These are phyloP conservation scores for Yarrowia sp. DNA, from an alignment of 805 yeast species.

Conservation along the genomic window DNA sequence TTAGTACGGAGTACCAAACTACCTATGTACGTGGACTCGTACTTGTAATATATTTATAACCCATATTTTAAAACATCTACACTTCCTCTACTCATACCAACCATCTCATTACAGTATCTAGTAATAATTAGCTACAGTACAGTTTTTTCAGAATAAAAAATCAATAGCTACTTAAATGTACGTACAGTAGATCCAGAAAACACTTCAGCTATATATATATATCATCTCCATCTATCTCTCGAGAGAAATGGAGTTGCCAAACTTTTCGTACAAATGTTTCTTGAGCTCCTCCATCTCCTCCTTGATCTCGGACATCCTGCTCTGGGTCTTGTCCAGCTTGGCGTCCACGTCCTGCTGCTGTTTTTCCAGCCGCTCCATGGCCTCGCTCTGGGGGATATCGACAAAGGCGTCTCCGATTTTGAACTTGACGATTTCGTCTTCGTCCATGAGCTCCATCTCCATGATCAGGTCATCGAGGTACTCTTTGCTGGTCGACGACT, in stretches of 20 bases:
- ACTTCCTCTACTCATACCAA: too few relatives aligned
- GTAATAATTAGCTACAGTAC: too few relatives aligned
- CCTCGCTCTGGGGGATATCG: conserved; percentile 62
- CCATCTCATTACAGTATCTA: too few relatives aligned
- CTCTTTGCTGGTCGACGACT: conserved; percentile 67
- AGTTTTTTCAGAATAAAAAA: too few relatives aligned
- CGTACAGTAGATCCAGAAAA: too few relatives aligned
- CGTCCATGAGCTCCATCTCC: conserved; percentile 82
- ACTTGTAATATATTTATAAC: too few relatives aligned
- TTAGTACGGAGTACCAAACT: too few relatives aligned
- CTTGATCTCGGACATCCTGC: conserved; percentile 50
- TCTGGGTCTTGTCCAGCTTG: conserved; percentile 47
- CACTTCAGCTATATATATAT: too few relatives aligned
- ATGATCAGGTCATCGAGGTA: conserved; percentile 79
- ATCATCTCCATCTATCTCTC: conserved; percentile 53
- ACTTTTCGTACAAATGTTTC: conserved; percentile 74
- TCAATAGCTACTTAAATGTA: too few relatives aligned
- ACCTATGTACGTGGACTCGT: too few relatives aligned
- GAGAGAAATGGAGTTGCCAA: conserved; percentile 83
- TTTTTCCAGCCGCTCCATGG: conserved; percentile 61
- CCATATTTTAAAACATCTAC: too few relatives aligned
- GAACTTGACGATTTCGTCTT: conserved; percentile 49
- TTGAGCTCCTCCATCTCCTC: conserved; percentile 59
- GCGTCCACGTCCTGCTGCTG: conserved; percentile 55
- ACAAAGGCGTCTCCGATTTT: conserved; percentile 78